Evolutionary conservation across 2,329 filamentous ascomycete genomes (phyloP).

Genomic region (Nigrograna mackinnonii): DNA sequence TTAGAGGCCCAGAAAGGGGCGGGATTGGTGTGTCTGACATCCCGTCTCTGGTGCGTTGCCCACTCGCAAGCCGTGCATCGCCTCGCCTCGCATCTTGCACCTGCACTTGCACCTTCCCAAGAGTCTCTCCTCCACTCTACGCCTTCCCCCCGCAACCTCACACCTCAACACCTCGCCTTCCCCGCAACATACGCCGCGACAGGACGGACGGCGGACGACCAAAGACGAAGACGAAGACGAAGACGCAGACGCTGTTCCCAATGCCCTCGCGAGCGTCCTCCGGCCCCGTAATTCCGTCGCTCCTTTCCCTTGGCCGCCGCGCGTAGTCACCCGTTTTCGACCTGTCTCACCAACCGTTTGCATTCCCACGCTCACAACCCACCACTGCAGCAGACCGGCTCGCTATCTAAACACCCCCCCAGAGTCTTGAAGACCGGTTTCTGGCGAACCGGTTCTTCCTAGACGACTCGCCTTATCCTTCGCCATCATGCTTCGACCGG

Average conservation of each 20-base stretch:
- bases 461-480: conserved; percentile 19
- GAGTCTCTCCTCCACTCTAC: not conserved
- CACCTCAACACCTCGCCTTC: not conserved
- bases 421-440: conserved; percentile 31
- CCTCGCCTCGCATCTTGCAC: too few species aligned
- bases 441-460: conserved; percentile 30
- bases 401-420: conserved; percentile 16
- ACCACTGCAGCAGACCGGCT: conserved; percentile 4
- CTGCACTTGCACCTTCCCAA: too few species aligned
- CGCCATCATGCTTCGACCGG: conserved; percentile 80
- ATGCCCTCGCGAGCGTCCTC: conserved; percentile 32
- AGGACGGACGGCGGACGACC: not conserved
- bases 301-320: conserved; percentile 31
- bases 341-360: conserved; percentile 19
- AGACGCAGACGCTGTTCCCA: conserved; percentile 16
- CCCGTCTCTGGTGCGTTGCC: too few species aligned
- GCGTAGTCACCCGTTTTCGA: conserved; percentile 23
- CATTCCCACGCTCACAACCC: conserved; percentile 9
- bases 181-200: not conserved
- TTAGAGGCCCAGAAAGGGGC: too few species aligned
- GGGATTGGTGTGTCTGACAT: too few species aligned
- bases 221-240: too few species aligned
- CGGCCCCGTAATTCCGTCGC: conserved; percentile 27
- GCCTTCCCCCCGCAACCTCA: not conserved
- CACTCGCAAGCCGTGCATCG: not conserved